These are phyloP conservation scores for Cytauxzoon felis DNA, from an alignment of 169 alveolate genomes.

Conservation along the genomic window DNA sequence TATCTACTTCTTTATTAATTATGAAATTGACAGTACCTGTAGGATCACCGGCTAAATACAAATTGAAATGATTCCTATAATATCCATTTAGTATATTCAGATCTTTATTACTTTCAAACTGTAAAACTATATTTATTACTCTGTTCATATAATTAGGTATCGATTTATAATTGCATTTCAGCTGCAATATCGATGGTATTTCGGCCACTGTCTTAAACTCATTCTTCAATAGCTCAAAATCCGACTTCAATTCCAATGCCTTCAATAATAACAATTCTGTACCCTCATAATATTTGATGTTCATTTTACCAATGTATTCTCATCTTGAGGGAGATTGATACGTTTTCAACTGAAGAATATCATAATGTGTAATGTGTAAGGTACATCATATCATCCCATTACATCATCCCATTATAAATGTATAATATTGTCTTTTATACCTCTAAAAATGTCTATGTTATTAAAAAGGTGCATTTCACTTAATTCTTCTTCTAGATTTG, in stretches of 20 bases:
- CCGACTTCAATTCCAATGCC: conserved; percentile 6
- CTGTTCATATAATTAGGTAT: conserved; percentile 4
- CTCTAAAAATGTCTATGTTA: too few relatives aligned
- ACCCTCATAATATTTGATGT: background rate
- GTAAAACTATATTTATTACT: conserved; percentile 7
- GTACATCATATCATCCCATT: too few relatives aligned
- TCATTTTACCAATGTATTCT: too few relatives aligned
- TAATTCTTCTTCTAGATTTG: too few relatives aligned
- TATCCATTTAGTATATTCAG: background rate
- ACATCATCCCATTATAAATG: too few relatives aligned
- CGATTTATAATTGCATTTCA: background rate
- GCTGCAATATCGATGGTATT: conserved; percentile 16
- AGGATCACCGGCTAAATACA: conserved; percentile 55
- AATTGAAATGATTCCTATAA: background rate
- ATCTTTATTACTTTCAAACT: conserved; percentile 1
- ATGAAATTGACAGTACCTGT: conserved; percentile 31
- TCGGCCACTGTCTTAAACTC: conserved; percentile 46
- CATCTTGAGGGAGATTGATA: too few relatives aligned
- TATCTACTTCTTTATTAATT: background rate
- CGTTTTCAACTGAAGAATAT: too few relatives aligned
- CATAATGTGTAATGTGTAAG: too few relatives aligned
- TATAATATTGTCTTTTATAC: too few relatives aligned
- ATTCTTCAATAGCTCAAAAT: background rate
- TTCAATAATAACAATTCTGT: conserved; percentile 10
- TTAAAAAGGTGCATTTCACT: too few relatives aligned